Base-by-base conservation (phyloP, 1,139 yeast genomes). In the Geotrichum australiense region DNA sequence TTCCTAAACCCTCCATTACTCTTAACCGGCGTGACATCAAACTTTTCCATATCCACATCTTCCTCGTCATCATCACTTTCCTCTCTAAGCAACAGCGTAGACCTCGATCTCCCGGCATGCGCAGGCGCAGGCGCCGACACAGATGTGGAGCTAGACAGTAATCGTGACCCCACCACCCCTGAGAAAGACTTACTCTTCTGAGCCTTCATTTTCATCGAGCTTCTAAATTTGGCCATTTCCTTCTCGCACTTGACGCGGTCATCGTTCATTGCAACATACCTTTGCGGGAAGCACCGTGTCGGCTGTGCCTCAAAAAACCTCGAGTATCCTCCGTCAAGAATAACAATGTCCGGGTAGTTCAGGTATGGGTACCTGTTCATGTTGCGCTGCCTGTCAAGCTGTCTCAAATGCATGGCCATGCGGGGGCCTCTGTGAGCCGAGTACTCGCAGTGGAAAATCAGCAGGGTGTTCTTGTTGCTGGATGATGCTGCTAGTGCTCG, bases 371-470 rank as follows among this genome's bases (percentile, higher is more conserved):
- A 93, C 49, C 73, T 68, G 44, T 79, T 78, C 50, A 77, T 72
- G 58, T 89, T 87, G 42, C 76, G 53, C 37, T 73, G 73, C 47
- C 98, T 73, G 64, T 91, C 98, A 52, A 84, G 74, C 50, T 80
- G 80, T 50, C 98, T 71, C 45, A 91, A 70, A 59, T 86, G 91
- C 46, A 80, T 70, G 1, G 97, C 97, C 82, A 91, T 78, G 39
- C 82, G 70, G 2, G 98, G 98, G 11, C 97, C 96, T 47, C 98
- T 72, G 58, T 82, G 87, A 2, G 94, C 77, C 39, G 94, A 81
- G 59, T 86, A 89, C 62, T 91, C 98, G 64, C 98, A 91, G 62
- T 91, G 97, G 66, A 91, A 89, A 10, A 93, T 70, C 15, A 89
- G 63, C 44, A 91, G 64, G 14, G 64, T 61, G 39, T 71, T 65